Evolutionary conservation across 2,329 filamentous ascomycete genomes (phyloP), one percentile per base, ranked within the genome.

Genomic region (Dryadomyces quercivorus): DNA sequence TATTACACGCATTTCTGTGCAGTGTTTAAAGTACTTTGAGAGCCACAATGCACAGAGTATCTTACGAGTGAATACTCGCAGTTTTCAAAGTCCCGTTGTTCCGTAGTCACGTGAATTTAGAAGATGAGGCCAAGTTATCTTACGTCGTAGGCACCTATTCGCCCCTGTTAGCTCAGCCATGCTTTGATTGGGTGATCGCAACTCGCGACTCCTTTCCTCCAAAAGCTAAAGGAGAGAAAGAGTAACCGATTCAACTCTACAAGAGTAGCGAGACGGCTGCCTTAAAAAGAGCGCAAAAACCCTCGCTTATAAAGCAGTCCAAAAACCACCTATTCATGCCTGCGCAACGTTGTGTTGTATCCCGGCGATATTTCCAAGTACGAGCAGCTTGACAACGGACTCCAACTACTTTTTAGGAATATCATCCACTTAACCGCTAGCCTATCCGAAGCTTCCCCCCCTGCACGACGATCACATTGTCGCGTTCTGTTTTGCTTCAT

Each of bases 181-280:
- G 3, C 15, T 51, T 26, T 44, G 50, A 44, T 44, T 51, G 50
- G 40, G 6, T 15, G 31, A 36, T 13, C 15, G 18, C 15, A 45
- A 20, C 45, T 45, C 50, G 50, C 50, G 42, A 45, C 50, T 36
- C 22, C n/a, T 20, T 40, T 40, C 21, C 48, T 38, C 26, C 42
- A 34, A 16, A 34, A 31, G 50, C 50, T n/a, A 43, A 44, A 43
- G 40, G 42, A 52, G 50, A 16, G 50, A 52, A 52, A 21, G 50
- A 45, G 9, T 40, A 51, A 50, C 20, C 15, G 38, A 42, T 31
- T 18, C 50, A n/a, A 18, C 38, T 21, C 10, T 18, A 40, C 16
- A 40, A n/a, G 38, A 13, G 18, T 26, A 21, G 22, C 22, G 50
- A 20, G 31, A 20, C 21, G 5, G 18, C 13, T 9, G 18, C 38